phyloP scores from a whole-genome alignment of 2,329 filamentous ascomycete genomes.

The Setomelanomma holmii region DNA sequence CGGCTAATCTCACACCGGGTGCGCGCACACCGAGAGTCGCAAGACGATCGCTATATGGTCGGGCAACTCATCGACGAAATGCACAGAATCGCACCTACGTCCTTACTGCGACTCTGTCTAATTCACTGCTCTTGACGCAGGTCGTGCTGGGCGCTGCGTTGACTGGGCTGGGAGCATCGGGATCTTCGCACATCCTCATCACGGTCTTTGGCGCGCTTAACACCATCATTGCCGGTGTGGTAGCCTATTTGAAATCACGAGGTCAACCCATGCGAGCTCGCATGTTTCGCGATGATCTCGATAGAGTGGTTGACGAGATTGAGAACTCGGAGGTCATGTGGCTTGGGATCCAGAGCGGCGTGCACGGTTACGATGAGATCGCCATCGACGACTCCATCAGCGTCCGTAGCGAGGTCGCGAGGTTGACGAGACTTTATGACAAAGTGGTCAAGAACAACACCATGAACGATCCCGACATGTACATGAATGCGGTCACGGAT shows the following conservation, averaged over 20 bases:
- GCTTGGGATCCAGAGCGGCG: conserved; percentile 51
- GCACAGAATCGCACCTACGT: conserved; percentile 44
- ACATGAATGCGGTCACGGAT: conserved; percentile 11
- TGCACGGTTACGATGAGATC: conserved; percentile 56
- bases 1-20: conserved; percentile 34
- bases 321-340: conserved; percentile 53
- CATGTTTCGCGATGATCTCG: conserved; percentile 52
- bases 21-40: conserved; percentile 22
- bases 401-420: conserved; percentile 37
- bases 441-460: conserved; percentile 29
- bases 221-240: conserved; percentile 51
- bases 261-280: conserved; percentile 51
- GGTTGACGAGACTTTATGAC: conserved; percentile 26
- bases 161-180: conserved; percentile 48
- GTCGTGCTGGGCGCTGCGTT: conserved; percentile 51
- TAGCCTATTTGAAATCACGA: conserved; percentile 50
- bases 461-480: conserved; percentile 25
- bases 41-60: conserved; percentile 46
- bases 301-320: conserved; percentile 51
- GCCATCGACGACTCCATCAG: conserved; percentile 53
- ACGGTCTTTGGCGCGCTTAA: conserved; percentile 51
- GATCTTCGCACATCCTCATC: conserved; percentile 46
- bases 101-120: conserved; percentile 47
- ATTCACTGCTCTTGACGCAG: conserved; percentile 48
- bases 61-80: conserved; percentile 40